Percentiles rank a stretch among this genome's conserved stretches.
Evolutionary conservation across 2,329 filamentous ascomycete species (phyloP).

Genomic region (Pezicula neosporulosa): DNA sequence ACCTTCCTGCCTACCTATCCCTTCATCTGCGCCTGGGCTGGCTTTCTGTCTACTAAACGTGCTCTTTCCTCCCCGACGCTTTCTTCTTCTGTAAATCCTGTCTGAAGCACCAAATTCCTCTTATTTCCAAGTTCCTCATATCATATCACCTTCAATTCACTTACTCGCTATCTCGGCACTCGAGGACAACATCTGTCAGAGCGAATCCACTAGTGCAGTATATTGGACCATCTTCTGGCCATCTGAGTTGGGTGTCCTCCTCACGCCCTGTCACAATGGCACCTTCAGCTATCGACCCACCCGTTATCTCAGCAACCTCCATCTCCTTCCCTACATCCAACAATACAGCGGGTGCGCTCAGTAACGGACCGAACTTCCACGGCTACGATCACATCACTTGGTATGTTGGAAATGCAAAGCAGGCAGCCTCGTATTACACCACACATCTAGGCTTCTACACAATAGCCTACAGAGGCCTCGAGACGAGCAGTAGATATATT

Average conservation of each 20-base stretch:
- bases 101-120: too few species aligned
- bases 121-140: too few species aligned
- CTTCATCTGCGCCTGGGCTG: neutral
- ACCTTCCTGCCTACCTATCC: slow-evolving; percentile 7
- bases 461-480: slow-evolving; percentile 81
- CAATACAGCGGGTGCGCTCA: slow-evolving; percentile 52
- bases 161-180: too few species aligned
- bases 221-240: too few species aligned
- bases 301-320: slow-evolving; percentile 19
- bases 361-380: slow-evolving; percentile 57
- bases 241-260: too few species aligned
- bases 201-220: too few species aligned
- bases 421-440: slow-evolving; percentile 86
- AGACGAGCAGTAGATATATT: slow-evolving; percentile 78
- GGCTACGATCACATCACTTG: slow-evolving; percentile 93
- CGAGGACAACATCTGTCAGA: neutral
- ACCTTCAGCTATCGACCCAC: slow-evolving; percentile 14
- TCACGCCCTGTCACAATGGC: slow-evolving; percentile 3
- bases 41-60: too few species aligned
- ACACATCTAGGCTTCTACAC: slow-evolving; percentile 81
- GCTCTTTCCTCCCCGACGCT: slow-evolving; percentile 11
- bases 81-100: slow-evolving; percentile 6
- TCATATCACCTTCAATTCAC: too few species aligned
- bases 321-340: slow-evolving; percentile 33
- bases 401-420: slow-evolving; percentile 97